Evolutionary conservation across 768 basidiomycete genomes (phyloP).

Genomic region (Boletus rubescentipes): DNA sequence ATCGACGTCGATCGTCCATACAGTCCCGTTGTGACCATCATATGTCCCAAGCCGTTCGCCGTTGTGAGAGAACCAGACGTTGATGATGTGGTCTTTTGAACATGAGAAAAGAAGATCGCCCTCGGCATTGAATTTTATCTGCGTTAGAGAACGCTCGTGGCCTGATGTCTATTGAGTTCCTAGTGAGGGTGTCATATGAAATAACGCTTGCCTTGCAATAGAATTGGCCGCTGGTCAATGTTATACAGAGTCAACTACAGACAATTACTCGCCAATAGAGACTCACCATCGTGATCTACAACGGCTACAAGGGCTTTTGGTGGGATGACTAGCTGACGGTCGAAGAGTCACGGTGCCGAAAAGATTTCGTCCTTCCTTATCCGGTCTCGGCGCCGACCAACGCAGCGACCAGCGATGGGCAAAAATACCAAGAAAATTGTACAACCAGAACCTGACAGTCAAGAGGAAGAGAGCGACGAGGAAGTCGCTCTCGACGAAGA

Average conservation of each 20-base stretch:
- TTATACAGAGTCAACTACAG: neutral
- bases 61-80: constrained; percentile 97
- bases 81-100: constrained; percentile 93
- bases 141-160: constrained; percentile 95
- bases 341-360: constrained; percentile 11
- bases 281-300: constrained; percentile 17
- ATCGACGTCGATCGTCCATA: constrained; percentile 97
- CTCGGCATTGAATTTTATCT: constrained; percentile 96
- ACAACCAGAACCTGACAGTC: constrained; percentile 8
- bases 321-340: neutral
- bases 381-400: constrained; percentile 3
- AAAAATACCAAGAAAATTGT: constrained; percentile 6
- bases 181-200: neutral
- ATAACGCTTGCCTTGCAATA: constrained; percentile 56
- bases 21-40: constrained; percentile 91
- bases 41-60: constrained; percentile 97
- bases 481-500: constrained; percentile 74
- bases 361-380: constrained; percentile 29
- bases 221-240: constrained; percentile 60
- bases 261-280: neutral
- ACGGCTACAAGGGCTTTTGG: neutral
- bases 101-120: constrained; percentile 95
- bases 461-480: constrained; percentile 34
- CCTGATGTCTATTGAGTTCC: constrained; percentile 47
- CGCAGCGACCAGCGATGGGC: constrained; percentile 12